Evolutionary conservation across 148 eudicot genomes (phyloP), one percentile per base, ranked within the genome.

Genomic region (Rhododendron simsii): DNA sequence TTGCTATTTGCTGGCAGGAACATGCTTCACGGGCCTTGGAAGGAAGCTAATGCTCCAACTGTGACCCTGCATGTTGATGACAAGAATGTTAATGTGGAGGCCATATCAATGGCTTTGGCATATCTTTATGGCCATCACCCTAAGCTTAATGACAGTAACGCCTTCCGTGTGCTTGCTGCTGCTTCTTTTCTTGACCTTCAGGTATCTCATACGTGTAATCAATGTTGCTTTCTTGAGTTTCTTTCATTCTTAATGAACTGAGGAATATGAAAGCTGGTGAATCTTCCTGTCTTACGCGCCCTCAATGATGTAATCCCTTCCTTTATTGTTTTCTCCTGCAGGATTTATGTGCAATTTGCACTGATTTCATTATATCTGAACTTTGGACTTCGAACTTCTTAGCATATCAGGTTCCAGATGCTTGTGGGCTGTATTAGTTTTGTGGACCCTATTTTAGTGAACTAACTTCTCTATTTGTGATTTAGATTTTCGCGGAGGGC

Each of bases 21-120:
- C 89, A 98, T 98, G 99, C 98, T 98, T 88, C 96, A 98, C 89
- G 99, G 98, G 84, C 99, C 99, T 3, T 98, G 98, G 99, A 95
- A 93, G 92, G 99, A 98, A 91, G 99, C 99, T 26, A 94, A 91
- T 90, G 93, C 99, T 88, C 93, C 98, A 78, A 88, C 90, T 76
- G 93, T 98, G 89, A 92, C 93, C 84, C 92, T 98, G 94, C 94
- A 91, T 82, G 92, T 95, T 85, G 99, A 98, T 89, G 99, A 98
- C 88, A 92, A 89, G 69, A 98, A 98, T 90, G 98, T 98, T 53
- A 94, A 95, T 86, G 88, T 87, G 73, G 98, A 98, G 89, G 98
- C 98, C 74, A 94, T 98, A 84, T 93, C 92, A n/a, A 91, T 94
- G 87, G 94, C 99, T 75, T 87, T 98, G 86, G 98, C 98, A 55